phyloP scores from a whole-genome alignment of 768 basidiomycete genomes.

The Rhizopogon rudus region DNA sequence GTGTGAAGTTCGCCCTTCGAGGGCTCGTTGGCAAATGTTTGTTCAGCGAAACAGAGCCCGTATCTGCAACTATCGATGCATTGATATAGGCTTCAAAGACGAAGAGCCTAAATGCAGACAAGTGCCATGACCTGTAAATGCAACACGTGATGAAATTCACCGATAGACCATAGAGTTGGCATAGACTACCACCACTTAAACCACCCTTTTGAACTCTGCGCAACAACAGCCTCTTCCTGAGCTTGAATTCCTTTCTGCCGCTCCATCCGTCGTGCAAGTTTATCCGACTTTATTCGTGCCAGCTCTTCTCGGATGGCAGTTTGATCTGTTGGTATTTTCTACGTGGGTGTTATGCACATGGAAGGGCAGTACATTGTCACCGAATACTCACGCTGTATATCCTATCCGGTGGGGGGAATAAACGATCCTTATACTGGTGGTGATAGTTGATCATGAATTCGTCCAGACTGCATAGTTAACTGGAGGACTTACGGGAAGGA shows the following conservation, averaged over 20 bases:
- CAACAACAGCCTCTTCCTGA: constrained; percentile 7
- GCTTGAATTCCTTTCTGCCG: constrained; percentile 35
- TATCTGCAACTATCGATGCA: no score
- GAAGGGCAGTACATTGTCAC: not conserved
- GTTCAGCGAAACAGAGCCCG: no score
- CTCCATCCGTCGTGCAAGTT: constrained; percentile 38
- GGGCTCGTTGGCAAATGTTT: no score
- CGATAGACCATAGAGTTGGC: not conserved
- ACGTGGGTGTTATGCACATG: constrained; percentile 2
- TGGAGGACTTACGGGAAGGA: constrained; percentile 57
- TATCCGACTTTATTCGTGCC: constrained; percentile 65
- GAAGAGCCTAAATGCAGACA: not conserved
- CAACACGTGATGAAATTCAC: not conserved
- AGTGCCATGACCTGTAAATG: not conserved
- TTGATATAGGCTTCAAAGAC: not conserved
- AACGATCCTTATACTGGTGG: constrained; percentile 61
- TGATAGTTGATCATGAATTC: not conserved
- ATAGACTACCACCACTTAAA: constrained; percentile 19
- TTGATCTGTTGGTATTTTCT: constrained; percentile 67
- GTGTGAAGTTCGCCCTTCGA: no score
- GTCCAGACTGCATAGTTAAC: not conserved
- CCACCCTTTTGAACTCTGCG: constrained; percentile 22
- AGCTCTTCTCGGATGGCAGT: constrained; percentile 62
- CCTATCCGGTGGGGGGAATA: constrained; percentile 62
- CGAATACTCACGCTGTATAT: constrained; percentile 40